A percentile compares a stretch with the other conserved stretches of the same genome.
These are phyloP conservation scores for Arthrinium puccinioides DNA, from an alignment of 2,329 filamentous ascomycete genomes.

Conservation along the genomic window DNA sequence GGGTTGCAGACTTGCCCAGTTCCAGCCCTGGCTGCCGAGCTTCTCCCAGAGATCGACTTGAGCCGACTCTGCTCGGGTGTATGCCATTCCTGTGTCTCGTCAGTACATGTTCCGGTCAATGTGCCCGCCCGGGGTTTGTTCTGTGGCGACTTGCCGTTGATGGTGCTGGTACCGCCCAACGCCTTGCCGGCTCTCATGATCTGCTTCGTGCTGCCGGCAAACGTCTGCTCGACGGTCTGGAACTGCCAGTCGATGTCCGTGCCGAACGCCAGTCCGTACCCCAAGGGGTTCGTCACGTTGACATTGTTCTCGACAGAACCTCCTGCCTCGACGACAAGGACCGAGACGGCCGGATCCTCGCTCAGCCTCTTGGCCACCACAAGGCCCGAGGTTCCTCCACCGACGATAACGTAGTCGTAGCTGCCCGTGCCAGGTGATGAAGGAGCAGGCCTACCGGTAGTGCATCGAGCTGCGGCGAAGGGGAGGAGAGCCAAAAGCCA, in stretches of 20 bases:
- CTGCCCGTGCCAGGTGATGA: too few species aligned
- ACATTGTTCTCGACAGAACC: constrained; percentile 4
- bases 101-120: not conserved
- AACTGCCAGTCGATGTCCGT: constrained; percentile 5
- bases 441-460: not conserved
- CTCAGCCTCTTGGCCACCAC: constrained; percentile 6
- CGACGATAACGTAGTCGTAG: constrained; percentile 6
- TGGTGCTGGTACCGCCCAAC: constrained; percentile 4
- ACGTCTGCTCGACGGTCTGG: constrained; percentile 3
- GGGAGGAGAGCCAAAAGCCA: not conserved
- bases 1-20: constrained; percentile 20
- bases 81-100: constrained; percentile 24
- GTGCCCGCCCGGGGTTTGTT: not conserved
- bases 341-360: constrained; percentile 2
- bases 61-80: constrained; percentile 23
- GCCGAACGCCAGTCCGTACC: constrained; percentile 3
- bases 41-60: constrained; percentile 29
- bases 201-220: constrained; percentile 1
- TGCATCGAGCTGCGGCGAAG: constrained; percentile 2
- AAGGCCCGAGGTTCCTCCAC: constrained; percentile 3
- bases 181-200: constrained; percentile 4
- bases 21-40: constrained; percentile 27
- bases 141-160: not conserved
- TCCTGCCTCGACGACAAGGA: constrained; percentile 6
- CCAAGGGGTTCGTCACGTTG: constrained; percentile 2